A percentile compares a stretch with the other conserved stretches of the same genome.
These are phyloP conservation scores for Epichloe sibirici DNA, from an alignment of 2,329 filamentous ascomycete genomes.

Conservation along the genomic window DNA sequence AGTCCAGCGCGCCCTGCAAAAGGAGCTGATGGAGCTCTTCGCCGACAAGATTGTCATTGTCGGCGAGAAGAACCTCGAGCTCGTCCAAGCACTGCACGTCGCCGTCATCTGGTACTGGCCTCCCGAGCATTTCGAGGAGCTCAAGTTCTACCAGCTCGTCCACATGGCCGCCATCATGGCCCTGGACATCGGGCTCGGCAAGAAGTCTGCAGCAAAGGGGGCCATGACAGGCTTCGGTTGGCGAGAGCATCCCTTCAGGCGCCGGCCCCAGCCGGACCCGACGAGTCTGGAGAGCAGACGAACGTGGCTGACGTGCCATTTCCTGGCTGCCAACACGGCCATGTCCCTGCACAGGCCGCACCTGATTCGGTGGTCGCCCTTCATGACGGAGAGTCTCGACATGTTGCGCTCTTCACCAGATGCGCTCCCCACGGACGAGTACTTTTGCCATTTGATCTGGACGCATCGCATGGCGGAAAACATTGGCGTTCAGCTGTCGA, in stretches of 20 bases:
- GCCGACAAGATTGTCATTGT: conserved; percentile 63
- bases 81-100: conserved; percentile 68
- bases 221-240: conserved; percentile 17
- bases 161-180: conserved; percentile 74
- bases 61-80: conserved; percentile 70
- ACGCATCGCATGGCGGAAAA: conserved; percentile 56
- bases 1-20: conserved; percentile 50
- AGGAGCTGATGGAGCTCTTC: conserved; percentile 59
- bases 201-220: conserved; percentile 12
- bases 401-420: conserved; percentile 41
- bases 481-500: conserved; percentile 50
- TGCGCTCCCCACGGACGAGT: conserved; percentile 42
- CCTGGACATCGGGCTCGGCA: conserved; percentile 68
- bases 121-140: conserved; percentile 70
- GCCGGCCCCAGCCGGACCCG: conserved; percentile 34
- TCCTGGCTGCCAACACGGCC: conserved; percentile 44
- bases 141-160: conserved; percentile 81
- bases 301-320: conserved; percentile 48
- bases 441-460: conserved; percentile 47
- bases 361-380: conserved; percentile 46
- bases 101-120: conserved; percentile 77
- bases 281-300: conserved; percentile 42
- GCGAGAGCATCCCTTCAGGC: conserved; percentile 30
- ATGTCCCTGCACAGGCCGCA: conserved; percentile 50
- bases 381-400: conserved; percentile 48